Percentiles rank a stretch among this genome's conserved stretches.
These are phyloP conservation scores for Phytophthora tubulina DNA, from an alignment of 352 stramenopile genomes.

Conservation along the genomic window DNA sequence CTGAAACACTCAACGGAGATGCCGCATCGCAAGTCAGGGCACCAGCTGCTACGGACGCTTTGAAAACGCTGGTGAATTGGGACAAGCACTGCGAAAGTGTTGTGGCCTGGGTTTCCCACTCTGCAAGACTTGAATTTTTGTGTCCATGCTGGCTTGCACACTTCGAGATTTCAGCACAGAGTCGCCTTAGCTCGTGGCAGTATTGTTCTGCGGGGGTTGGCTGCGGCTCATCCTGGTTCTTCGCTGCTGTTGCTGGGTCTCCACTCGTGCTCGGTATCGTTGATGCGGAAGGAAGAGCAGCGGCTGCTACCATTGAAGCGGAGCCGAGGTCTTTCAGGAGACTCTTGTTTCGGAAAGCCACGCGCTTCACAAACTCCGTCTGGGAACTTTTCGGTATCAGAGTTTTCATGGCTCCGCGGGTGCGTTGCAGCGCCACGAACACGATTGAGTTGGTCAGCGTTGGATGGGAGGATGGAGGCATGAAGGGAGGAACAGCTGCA, in stretches of 20 bases:
- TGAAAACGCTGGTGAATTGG: slow-evolving; percentile 23
- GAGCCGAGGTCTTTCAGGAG: slow-evolving; percentile 50
- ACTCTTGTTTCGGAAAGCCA: slow-evolving; percentile 50
- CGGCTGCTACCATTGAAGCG: slow-evolving; percentile 4
- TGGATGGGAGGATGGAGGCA: slow-evolving; percentile 51
- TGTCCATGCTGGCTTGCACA: background rate
- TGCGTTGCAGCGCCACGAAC: slow-evolving; percentile 47
- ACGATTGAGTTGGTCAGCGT: slow-evolving; percentile 48
- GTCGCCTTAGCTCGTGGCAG: slow-evolving; percentile 32
- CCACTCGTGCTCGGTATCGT: too few species aligned
- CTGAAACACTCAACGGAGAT: slow-evolving; percentile 16
- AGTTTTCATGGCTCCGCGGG: slow-evolving; percentile 36
- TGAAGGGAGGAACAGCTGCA: slow-evolving; percentile 41
- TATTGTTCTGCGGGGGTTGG: background rate
- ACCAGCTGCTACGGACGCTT: slow-evolving; percentile 12
- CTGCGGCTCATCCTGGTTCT: slow-evolving; percentile 3
- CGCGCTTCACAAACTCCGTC: slow-evolving; percentile 62
- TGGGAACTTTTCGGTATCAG: slow-evolving; percentile 57
- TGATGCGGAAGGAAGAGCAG: background rate
- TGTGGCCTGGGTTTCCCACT: slow-evolving; percentile 30
- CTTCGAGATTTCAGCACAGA: slow-evolving; percentile 27
- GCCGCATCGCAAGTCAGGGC: slow-evolving; percentile 4
- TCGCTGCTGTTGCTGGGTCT: background rate
- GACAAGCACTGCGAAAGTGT: slow-evolving; percentile 21
- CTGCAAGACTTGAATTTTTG: slow-evolving; percentile 8